Evolutionary conservation across 2,329 filamentous ascomycete species (phyloP).

Genomic region (Phialophora expanda): DNA sequence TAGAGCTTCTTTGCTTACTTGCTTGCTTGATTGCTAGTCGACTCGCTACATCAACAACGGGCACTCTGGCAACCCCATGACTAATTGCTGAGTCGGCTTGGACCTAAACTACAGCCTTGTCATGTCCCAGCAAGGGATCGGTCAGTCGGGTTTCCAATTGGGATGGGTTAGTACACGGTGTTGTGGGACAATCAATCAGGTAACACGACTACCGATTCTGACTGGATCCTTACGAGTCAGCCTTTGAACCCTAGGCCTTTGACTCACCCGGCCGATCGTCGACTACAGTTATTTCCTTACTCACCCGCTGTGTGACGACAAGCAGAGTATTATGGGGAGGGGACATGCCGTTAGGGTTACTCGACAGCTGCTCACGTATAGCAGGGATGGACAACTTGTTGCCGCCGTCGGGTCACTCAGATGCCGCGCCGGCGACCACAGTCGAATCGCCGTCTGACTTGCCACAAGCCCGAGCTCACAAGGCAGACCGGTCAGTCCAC

Average conservation of each 20-base stretch:
- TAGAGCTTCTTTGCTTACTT: neutral
- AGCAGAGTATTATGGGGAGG: neutral
- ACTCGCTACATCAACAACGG: neutral
- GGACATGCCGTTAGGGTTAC: neutral
- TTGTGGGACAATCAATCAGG: neutral
- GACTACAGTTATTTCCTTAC: neutral
- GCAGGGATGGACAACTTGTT: neutral
- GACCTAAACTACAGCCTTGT: conserved; percentile 8
- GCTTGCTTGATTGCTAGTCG: neutral
- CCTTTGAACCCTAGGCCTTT: neutral
- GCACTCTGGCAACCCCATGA: conserved; percentile 4
- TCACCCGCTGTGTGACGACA: neutral
- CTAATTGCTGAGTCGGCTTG: conserved; percentile 14
- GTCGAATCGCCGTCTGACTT: neutral
- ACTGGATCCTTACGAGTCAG: neutral
- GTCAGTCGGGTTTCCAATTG: neutral
- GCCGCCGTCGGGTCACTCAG: neutral
- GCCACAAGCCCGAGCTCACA: neutral
- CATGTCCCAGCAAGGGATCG: neutral
- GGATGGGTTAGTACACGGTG: neutral
- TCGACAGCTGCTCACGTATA: neutral
- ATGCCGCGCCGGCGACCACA: neutral
- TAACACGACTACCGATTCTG: neutral
- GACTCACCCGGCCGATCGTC: neutral
- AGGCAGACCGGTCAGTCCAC: neutral